Base-by-base conservation (phyloP, 164 flowering plant genomes). In the Berberis thunbergii region DNA sequence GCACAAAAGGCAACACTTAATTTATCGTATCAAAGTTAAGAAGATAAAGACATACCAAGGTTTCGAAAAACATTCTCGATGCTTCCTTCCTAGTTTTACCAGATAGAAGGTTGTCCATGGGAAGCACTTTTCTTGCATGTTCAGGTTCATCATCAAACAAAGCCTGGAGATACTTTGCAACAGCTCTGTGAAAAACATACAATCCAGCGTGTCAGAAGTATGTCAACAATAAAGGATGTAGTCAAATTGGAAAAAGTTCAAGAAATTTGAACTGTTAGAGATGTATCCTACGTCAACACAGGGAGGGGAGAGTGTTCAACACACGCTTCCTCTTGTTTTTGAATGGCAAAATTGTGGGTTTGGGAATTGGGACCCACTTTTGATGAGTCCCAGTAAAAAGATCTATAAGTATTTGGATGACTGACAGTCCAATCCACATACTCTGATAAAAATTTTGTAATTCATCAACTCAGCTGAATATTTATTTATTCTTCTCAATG, bases 11-110 rank as follows among this genome's bases (percentile, higher is more conserved):
- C 12, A 26, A 48, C 54, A 52, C 26, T 26, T 26, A 26, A 26
- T 26, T 26, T 26, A 26, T 26, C 65, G 74, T 53, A 45, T 64
- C 71, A n/a, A 56, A 56, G 7, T 38, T 13, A 56, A 56, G 39
- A 26, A 52, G 52, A 1, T 7, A 54, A 49, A 43, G 13, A 60
- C 81, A 41, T 87, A 94, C 99, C 99, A 94, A 69, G 40, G 99
- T 83, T 75, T 94, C 99, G 63, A 94, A 94, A 75, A 94, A 94
- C 97, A 94, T 87, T 73, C 99, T 85, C 5, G 99, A 87, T 54
- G 97, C 97, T 76, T 94, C 99, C 76, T 94, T 94, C 43, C 99
- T 89, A 48, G 91, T 84, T 82, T 94, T 94, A 6, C 93, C 85
- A 67, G 70, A 71, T 65, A 94, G 78, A 43, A 94, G 78, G 69